Evolutionary conservation across 805 yeast species (phyloP).

Genomic region (Komagataella pseudopastoris): DNA sequence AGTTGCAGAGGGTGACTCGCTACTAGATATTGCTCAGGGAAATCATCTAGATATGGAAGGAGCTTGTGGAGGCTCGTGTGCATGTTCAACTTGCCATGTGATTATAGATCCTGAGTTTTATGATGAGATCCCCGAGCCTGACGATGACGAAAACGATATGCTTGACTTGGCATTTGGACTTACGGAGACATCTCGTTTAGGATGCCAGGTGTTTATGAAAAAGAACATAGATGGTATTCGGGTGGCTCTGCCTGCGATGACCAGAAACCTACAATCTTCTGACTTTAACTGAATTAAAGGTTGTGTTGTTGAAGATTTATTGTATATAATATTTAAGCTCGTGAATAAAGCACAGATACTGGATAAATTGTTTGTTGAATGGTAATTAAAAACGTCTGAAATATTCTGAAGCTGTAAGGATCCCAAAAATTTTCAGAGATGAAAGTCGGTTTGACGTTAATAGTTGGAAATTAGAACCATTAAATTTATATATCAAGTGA

Average conservation of each 20-base stretch:
- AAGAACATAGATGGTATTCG: slow-evolving; percentile 87
- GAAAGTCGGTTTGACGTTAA: not conserved
- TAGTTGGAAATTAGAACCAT: too few relatives aligned
- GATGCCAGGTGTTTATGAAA: slow-evolving; percentile 85
- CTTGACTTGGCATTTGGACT: slow-evolving; percentile 93
- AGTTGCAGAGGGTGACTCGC: slow-evolving; percentile 84
- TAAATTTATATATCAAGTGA: too few relatives aligned
- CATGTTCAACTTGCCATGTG: slow-evolving; percentile 95
- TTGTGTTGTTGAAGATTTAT: not conserved
- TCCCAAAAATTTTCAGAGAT: too few relatives aligned
- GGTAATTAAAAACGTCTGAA: not conserved
- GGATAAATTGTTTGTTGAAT: not conserved
- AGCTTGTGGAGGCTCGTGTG: slow-evolving; percentile 98
- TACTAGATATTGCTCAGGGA: slow-evolving; percentile 92
- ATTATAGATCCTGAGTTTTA: slow-evolving; percentile 92
- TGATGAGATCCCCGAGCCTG: slow-evolving; percentile 87
- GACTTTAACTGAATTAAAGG: slow-evolving; percentile 41
- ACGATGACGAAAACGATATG: slow-evolving; percentile 98
- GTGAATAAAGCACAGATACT: not conserved
- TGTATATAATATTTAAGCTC: not conserved
- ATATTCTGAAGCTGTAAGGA: not conserved
- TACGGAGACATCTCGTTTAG: slow-evolving; percentile 92
- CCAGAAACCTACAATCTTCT: slow-evolving; percentile 74
- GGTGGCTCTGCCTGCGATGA: slow-evolving; percentile 95
- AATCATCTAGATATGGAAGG: slow-evolving; percentile 88